These are phyloP conservation scores for Rhododendron kiyosumense DNA, from an alignment of 148 eudicot species.

Conservation along the genomic window DNA sequence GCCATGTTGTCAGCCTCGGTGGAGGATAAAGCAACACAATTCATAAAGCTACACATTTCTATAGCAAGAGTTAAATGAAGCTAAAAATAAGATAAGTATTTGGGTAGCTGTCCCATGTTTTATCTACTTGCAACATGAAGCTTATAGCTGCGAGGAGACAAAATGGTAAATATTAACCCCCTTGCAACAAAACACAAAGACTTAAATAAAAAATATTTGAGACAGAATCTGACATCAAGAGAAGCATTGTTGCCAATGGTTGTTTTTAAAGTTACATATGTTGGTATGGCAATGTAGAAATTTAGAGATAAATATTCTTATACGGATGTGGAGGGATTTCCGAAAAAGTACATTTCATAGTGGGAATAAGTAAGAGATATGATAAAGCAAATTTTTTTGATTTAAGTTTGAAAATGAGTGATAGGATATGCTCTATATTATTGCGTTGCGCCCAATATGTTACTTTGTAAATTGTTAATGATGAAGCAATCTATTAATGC, in stretches of 20 bases:
- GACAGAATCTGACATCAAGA: not conserved
- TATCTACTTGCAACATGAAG: too few species aligned
- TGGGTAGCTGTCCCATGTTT: not conserved
- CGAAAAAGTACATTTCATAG: not conserved
- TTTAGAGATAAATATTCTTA: too few species aligned
- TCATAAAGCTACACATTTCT: not conserved
- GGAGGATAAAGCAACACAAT: not conserved
- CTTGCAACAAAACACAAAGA: not conserved
- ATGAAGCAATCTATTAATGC: not conserved
- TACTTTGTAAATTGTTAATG: not conserved
- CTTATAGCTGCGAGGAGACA: too few species aligned
- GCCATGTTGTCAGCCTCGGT: not conserved
- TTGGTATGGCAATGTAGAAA: not conserved
- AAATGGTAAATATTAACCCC: not conserved
- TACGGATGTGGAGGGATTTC: not conserved
- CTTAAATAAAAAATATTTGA: too few species aligned
- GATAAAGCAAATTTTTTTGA: not conserved
- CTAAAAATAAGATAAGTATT: not conserved
- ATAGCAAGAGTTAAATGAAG: not conserved
- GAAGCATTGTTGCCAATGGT: not conserved
- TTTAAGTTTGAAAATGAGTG: not conserved
- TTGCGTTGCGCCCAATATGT: not conserved
- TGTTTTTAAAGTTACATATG: not conserved
- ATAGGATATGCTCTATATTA: not conserved
- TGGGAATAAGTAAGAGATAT: not conserved